These are phyloP conservation scores for Termitomyces titanicus DNA, from an alignment of 768 basidiomycete genomes.

Conservation along the genomic window DNA sequence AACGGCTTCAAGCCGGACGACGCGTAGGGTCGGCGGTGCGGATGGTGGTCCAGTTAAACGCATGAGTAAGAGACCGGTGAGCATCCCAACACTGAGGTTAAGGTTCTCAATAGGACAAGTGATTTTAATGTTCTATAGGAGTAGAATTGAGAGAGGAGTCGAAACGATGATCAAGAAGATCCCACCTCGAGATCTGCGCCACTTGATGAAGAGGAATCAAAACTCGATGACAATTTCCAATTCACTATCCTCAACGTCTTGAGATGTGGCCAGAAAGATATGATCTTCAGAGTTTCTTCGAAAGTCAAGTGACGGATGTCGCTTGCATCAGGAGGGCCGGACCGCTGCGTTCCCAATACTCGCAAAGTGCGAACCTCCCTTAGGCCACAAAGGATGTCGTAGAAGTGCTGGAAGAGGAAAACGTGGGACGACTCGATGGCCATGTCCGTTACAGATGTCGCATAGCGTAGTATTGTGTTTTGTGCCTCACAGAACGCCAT, in stretches of 20 bases:
- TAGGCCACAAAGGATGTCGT: conserved; percentile 4
- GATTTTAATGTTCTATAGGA: background rate
- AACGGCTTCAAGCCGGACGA: background rate
- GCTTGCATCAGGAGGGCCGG: background rate
- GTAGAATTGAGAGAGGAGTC: background rate
- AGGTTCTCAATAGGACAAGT: background rate
- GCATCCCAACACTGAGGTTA: background rate
- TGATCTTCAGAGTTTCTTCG: conserved; percentile 1
- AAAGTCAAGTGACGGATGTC: conserved; percentile 2
- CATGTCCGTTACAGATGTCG: background rate
- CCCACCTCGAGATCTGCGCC: background rate
- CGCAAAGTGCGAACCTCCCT: background rate
- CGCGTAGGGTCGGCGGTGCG: background rate
- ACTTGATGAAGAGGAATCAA: background rate
- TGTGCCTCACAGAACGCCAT: conserved; percentile 7
- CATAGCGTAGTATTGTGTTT: conserved; percentile 4
- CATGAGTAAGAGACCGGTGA: background rate
- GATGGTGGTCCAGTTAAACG: background rate
- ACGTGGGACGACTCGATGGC: conserved; percentile 1
- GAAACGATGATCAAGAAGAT: background rate
- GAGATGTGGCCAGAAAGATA: conserved; percentile 5
- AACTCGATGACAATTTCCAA: background rate
- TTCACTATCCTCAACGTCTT: background rate
- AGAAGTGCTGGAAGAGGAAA: background rate
- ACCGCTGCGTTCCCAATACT: background rate